Evolutionary conservation across 306 rosid genomes (phyloP).

Genomic region (Malus fusca): DNA sequence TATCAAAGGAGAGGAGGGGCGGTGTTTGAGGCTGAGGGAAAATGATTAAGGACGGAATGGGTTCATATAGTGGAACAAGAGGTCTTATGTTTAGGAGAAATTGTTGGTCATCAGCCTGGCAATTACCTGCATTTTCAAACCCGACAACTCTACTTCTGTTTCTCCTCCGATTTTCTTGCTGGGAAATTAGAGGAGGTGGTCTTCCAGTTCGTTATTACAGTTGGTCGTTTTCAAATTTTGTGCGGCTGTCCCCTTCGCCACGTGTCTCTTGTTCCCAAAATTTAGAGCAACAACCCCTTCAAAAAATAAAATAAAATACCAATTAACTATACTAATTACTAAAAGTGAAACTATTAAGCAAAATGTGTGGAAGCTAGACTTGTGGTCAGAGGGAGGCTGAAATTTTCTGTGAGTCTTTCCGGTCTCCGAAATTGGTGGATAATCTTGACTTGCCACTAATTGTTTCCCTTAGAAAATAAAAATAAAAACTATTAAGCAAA

Average conservation of each 20-base stretch:
- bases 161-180: background rate
- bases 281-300: background rate
- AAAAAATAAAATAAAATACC: background rate
- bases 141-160: background rate
- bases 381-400: accelerated
- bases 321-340: background rate
- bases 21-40: slow-evolving; percentile 23
- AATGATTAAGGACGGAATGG: background rate
- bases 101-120: slow-evolving; percentile 13
- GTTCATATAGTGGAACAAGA: slow-evolving; percentile 7
- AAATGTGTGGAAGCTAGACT: background rate
- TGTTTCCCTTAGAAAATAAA: too few species aligned
- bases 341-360: background rate
- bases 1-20: background rate
- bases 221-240: background rate
- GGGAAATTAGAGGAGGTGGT: background rate
- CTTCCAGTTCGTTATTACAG: slow-evolving; percentile 12
- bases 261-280: background rate
- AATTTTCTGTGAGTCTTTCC: accelerated
- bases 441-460: too few species aligned
- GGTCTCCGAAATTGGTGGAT: accelerated
- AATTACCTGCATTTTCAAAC: background rate
- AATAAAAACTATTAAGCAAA: too few species aligned
- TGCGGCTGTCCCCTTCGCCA: background rate
- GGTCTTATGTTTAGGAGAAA: slow-evolving; percentile 21